Evolutionary conservation across 2,329 filamentous ascomycete genomes (phyloP), one percentile per base, ranked within the genome.

Genomic region (Coniochaeta sp.): DNA sequence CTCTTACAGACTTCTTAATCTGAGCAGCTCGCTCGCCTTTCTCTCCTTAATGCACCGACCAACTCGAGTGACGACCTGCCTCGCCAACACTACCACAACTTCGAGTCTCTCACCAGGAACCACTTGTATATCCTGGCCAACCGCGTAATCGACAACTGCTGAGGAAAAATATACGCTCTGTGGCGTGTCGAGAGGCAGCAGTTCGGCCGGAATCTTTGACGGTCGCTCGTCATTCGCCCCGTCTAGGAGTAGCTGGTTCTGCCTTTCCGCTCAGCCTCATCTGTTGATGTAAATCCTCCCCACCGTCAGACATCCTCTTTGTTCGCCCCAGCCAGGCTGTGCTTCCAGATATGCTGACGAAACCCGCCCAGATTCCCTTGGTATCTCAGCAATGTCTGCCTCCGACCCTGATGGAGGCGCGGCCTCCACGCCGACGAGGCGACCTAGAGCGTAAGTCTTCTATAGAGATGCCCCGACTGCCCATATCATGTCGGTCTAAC

Each of bases 361-460:
- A 36, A 26, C 34, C 52, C 19, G 31, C 31, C 54, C 33, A 57
- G 54, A 52, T 1, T 52, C 24, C n/a, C 47, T 52, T 52, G 24
- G 47, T 52, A 26, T 17, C 47, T 26, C 34, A 16, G 16, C 54
- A 11, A 57, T 57, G 54, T 34, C 54, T 22, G 31, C 17, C 19
- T 2, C 54, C 28, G 28, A 62, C 63, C 44, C 47, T 58, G 55
- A 58, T 62, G 36, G 64, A 66, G 59, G 52, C 54, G 28, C 31
- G 31, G 34, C 31, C 54, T 57, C 63, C 50, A 62, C 65, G 57
- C 64, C 69, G 58, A 62, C 65, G 24, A 66, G 71, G 47, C 66
- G 75, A 59, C 67, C 70, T 31, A 70, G 75, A 71, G 75, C 75
- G 75, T 77, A 69, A 59, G 75, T 75, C 59, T 61, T 52, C 26